These are phyloP conservation scores for Nasturtium officinale DNA, from an alignment of 345 rosid species.

Conservation along the genomic window DNA sequence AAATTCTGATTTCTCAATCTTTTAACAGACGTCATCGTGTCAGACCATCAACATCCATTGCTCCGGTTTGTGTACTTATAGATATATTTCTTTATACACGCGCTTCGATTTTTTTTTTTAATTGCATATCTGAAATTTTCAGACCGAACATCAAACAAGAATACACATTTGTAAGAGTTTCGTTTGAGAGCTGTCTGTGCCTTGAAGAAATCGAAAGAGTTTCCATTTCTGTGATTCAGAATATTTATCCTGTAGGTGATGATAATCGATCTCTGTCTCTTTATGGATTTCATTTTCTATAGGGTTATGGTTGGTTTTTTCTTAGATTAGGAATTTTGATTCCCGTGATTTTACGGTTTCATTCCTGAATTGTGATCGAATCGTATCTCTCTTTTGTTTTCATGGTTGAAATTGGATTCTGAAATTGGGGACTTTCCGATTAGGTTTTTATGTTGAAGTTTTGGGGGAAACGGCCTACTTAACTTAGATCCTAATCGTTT, in stretches of 20 bases:
- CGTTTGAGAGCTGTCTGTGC: constrained; percentile 18
- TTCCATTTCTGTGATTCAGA: constrained; percentile 13
- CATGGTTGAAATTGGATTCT: not conserved
- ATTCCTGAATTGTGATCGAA: constrained; percentile 18
- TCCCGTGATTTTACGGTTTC: constrained; percentile 29
- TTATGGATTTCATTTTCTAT: not conserved
- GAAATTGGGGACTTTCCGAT: constrained; percentile 15
- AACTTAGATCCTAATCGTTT: constrained; percentile 4
- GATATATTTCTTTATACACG: constrained; percentile 25
- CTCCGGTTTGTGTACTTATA: constrained; percentile 16
- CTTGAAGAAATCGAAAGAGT: constrained; percentile 25
- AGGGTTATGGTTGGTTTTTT: constrained; percentile 12
- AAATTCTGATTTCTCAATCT: not conserved
- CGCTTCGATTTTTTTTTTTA: constrained; percentile 8
- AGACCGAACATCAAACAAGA: constrained; percentile 41
- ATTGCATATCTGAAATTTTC: constrained; percentile 23
- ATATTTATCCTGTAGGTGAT: not conserved
- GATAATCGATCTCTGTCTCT: not conserved
- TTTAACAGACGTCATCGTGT: constrained; percentile 41
- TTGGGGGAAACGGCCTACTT: not conserved
- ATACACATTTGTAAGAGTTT: constrained; percentile 34
- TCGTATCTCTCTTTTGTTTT: not conserved
- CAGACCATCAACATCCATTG: constrained; percentile 26
- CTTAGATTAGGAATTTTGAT: not conserved
- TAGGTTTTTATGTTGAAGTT: not conserved